phyloP scores from a whole-genome alignment of 176 grass and related monocot species.

The Musa beccarii region DNA sequence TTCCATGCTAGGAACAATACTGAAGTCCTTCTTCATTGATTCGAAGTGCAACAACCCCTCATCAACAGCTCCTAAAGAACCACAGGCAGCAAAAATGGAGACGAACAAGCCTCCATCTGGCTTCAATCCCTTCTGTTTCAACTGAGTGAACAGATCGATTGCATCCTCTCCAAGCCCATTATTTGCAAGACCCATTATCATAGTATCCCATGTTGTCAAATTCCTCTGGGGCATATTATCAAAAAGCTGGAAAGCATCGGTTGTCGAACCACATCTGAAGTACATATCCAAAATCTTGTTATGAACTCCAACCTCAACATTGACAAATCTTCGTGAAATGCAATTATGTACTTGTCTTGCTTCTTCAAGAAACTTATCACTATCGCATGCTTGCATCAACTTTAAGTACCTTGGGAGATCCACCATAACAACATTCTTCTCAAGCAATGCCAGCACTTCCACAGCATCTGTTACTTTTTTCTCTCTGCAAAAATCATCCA shows the following conservation, averaged over 20 bases:
- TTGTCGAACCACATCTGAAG: conserved; percentile 67
- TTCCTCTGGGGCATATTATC: conserved; percentile 48
- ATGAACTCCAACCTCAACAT: conserved; percentile 43
- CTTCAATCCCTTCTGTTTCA: conserved; percentile 49
- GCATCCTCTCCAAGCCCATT: conserved; percentile 83
- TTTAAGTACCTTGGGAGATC: conserved; percentile 35
- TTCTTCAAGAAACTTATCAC: conserved; percentile 43
- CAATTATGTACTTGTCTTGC: conserved; percentile 48
- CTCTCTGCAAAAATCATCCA: conserved; percentile 65
- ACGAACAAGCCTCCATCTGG: conserved; percentile 65
- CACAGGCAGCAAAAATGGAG: conserved; percentile 57
- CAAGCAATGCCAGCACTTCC: conserved; percentile 44
- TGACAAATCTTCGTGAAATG: conserved; percentile 35
- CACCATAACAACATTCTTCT: conserved; percentile 30
- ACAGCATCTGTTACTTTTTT: conserved; percentile 76
- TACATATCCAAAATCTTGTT: conserved; percentile 91
- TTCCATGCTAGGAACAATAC: conserved; percentile 57
- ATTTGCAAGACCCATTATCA: conserved; percentile 71
- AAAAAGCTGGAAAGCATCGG: conserved; percentile 65
- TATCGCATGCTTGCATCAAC: conserved; percentile 74
- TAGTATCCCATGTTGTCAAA: conserved; percentile 67
- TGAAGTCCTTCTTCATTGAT: conserved; percentile 86
- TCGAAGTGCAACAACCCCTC: conserved; percentile 93
- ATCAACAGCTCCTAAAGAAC: conserved; percentile 66
- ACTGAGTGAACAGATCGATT: conserved; percentile 47